These are phyloP conservation scores for Cryptococcus deneoformans DNA, from an alignment of 1,284 basidiomycete genomes.

Conservation along the genomic window DNA sequence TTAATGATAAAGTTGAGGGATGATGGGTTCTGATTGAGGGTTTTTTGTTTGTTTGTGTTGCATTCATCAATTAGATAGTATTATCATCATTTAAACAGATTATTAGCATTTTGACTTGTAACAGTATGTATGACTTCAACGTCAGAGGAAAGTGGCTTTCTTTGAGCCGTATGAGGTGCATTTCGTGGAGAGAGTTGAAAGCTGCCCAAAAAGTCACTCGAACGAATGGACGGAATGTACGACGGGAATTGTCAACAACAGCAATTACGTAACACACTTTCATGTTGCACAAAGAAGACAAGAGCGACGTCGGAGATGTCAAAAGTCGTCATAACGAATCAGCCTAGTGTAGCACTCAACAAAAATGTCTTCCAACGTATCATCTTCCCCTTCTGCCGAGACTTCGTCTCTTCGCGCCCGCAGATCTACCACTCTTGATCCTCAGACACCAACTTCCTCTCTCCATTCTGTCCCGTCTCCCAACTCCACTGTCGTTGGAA, in stretches of 20 bases:
- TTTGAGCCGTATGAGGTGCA: no score
- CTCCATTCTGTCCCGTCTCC: background rate
- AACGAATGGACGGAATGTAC: no score
- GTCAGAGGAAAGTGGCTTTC: background rate
- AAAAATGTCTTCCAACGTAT: background rate
- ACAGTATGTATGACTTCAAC: slow-evolving; percentile 1
- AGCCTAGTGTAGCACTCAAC: background rate
- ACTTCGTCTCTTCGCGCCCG: background rate
- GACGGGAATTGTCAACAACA: no score
- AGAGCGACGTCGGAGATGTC: no score
- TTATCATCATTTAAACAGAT: background rate
- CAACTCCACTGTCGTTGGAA: background rate
- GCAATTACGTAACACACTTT: no score
- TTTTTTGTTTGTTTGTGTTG: no score
- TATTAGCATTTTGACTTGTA: background rate
- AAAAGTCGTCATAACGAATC: no score
- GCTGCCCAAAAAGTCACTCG: no score
- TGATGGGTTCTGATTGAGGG: slow-evolving; percentile 38
- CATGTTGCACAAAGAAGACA: no score
- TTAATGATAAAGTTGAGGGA: slow-evolving; percentile 48
- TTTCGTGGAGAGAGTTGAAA: no score
- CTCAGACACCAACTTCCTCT: background rate
- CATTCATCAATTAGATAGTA: no score
- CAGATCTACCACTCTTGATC: background rate
- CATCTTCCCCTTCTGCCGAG: background rate